Percentiles rank a stretch among this genome's conserved stretches.
Evolutionary conservation across 441 rosid species (phyloP).

Genomic region (Aquilaria agallochum): DNA sequence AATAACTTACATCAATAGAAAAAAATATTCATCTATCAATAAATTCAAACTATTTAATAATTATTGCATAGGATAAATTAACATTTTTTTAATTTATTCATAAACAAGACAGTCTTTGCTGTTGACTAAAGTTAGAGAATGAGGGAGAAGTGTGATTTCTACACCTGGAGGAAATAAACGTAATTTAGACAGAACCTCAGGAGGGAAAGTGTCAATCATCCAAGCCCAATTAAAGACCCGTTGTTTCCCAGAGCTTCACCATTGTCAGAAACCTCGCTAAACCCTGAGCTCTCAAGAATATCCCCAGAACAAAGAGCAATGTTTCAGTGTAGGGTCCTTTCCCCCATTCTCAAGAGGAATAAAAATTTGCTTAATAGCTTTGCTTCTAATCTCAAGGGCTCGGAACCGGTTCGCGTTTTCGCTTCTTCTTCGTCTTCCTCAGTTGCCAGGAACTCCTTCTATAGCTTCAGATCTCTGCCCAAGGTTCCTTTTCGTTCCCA

Average conservation of each 20-base stretch:
- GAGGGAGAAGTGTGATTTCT: no score
- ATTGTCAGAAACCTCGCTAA: slow-evolving; percentile 8
- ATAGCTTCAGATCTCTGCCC: slow-evolving; percentile 40
- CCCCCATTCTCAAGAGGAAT: slow-evolving; percentile 44
- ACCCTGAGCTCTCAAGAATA: slow-evolving; percentile 20
- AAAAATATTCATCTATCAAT: no score
- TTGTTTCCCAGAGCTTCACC: background rate
- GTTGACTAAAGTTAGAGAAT: no score
- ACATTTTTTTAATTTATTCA: no score
- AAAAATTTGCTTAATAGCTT: slow-evolving; percentile 24
- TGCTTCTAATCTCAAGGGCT: slow-evolving; percentile 22
- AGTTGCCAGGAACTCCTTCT: slow-evolving; percentile 27
- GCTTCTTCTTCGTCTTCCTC: slow-evolving; percentile 25
- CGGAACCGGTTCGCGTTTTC: slow-evolving; percentile 20
- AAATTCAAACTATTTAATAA: no score
- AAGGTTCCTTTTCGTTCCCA: slow-evolving; percentile 29
- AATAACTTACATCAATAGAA: no score
- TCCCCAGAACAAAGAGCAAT: slow-evolving; percentile 15
- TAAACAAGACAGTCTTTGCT: no score
- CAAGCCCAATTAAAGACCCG: no score
- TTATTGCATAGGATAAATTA: no score
- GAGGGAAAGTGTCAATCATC: no score
- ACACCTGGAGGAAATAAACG: no score
- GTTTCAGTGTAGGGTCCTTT: slow-evolving; percentile 36
- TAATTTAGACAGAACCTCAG: no score